Evolutionary conservation across 2,329 filamentous ascomycete genomes (phyloP).

Genomic region (Alternaria brassicae): DNA sequence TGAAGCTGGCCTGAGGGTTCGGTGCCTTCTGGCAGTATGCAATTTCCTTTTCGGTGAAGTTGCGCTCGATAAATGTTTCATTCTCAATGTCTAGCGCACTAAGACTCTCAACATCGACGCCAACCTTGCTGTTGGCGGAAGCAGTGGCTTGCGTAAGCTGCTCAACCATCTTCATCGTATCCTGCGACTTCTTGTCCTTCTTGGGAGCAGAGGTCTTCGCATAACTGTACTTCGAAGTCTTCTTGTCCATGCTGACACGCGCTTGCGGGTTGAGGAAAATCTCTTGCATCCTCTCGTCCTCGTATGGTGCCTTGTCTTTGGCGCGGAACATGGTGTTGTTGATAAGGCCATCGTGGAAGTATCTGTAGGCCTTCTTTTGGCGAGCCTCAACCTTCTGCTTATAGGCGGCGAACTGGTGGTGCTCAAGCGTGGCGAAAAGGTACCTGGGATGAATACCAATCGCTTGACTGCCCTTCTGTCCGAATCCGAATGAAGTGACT

Average conservation of each 20-base stretch:
- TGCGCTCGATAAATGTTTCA: constrained; percentile 90
- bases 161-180: constrained; percentile 78
- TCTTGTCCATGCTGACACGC: constrained; percentile 85
- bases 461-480: constrained; percentile 96
- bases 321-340: constrained; percentile 98
- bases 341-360: constrained; percentile 97
- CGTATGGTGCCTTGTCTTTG: constrained; percentile 90
- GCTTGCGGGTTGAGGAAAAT: constrained; percentile 95
- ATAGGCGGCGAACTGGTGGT: constrained; percentile 82
- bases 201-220: constrained; percentile 67
- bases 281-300: constrained; percentile 81
- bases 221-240: constrained; percentile 79
- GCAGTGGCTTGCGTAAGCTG: constrained; percentile 72
- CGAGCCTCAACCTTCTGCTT: constrained; percentile 86
- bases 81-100: constrained; percentile 89
- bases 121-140: constrained; percentile 73
- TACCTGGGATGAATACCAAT: constrained; percentile 98
- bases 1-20: constrained; percentile 86
- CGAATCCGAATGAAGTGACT: constrained; percentile 98
- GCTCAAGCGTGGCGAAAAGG: constrained; percentile 91
- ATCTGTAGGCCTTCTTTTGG: constrained; percentile 98
- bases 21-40: constrained; percentile 83
- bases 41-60: constrained; percentile 87
- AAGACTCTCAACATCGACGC: constrained; percentile 92
- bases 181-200: constrained; percentile 63